Conservation (phyloP, 768 basidiomycete genomes). For the Auriscalpium vulgare region DNA sequence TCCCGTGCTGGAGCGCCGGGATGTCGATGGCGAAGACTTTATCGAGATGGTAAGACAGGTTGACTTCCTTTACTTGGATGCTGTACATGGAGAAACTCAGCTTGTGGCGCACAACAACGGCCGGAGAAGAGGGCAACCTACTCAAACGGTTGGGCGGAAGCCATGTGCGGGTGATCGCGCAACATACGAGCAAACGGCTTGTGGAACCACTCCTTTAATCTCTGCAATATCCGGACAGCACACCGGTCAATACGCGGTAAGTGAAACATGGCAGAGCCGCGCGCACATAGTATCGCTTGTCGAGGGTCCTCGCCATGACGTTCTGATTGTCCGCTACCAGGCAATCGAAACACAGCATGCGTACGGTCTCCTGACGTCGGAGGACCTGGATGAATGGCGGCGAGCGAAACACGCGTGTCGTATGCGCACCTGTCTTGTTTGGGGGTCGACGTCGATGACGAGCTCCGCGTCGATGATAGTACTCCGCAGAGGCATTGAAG, state of each 20-base stretch:
- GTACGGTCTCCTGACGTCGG: constrained; percentile 57
- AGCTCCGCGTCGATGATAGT: constrained; percentile 92
- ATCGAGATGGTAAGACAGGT: constrained; percentile 79
- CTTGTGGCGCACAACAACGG: background rate
- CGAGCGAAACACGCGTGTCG: background rate
- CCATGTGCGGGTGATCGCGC: constrained; percentile 60
- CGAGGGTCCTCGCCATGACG: constrained; percentile 75
- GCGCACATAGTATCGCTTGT: constrained; percentile 86
- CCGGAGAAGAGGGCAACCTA: constrained; percentile 30
- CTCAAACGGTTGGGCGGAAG: constrained; percentile 70
- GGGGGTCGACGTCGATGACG: constrained; percentile 81
- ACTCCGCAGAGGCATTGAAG: constrained; percentile 57
- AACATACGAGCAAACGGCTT: constrained; percentile 71
- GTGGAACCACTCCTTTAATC: constrained; percentile 76
- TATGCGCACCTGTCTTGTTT: constrained; percentile 53
- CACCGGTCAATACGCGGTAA: background rate
- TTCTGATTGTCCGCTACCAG: constrained; percentile 81
- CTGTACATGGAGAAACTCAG: constrained; percentile 30
- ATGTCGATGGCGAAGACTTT: constrained; percentile 82
- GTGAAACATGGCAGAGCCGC: background rate
- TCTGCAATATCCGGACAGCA: constrained; percentile 30
- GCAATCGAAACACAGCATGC: constrained; percentile 89
- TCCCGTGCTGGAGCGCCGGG: constrained; percentile 80
- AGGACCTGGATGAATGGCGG: background rate
- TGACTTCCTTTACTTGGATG: constrained; percentile 82